phyloP scores from a whole-genome alignment of 208 protist species.

The Trypanosoma platydactyli region DNA sequence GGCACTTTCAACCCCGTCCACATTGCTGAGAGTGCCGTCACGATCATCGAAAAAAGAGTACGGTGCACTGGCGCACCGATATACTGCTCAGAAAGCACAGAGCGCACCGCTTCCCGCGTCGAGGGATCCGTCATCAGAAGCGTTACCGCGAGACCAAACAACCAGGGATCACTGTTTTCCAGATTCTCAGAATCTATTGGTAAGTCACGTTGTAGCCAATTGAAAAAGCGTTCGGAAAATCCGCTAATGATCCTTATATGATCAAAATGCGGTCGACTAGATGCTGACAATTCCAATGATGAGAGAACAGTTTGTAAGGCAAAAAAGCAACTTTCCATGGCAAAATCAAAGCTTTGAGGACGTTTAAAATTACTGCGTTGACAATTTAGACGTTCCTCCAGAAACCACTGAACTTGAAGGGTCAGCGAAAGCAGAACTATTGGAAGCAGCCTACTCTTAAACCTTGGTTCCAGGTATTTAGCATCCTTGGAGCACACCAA shows the following conservation, averaged over 20 bases:
- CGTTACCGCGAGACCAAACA: constrained; percentile 31
- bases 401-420: constrained; percentile 29
- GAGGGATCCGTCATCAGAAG: constrained; percentile 19
- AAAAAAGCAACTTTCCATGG: constrained; percentile 29
- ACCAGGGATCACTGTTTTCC: constrained; percentile 13
- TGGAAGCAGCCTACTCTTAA: constrained; percentile 24
- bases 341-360: background rate
- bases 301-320: constrained; percentile 29
- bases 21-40: constrained; percentile 17
- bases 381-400: constrained; percentile 3
- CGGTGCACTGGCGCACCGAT: constrained; percentile 27
- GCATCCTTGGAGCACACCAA: constrained; percentile 28
- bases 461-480: constrained; percentile 23
- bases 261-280: background rate
- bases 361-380: background rate
- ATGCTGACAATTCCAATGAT: constrained; percentile 5
- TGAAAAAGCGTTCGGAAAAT: constrained; percentile 25
- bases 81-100: constrained; percentile 12
- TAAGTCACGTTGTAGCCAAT: constrained; percentile 25
- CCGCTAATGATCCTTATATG: constrained; percentile 6
- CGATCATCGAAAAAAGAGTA: constrained; percentile 26
- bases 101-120: constrained; percentile 8
- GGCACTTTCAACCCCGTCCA: constrained; percentile 8
- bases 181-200: constrained; percentile 9
- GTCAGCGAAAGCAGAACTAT: constrained; percentile 25